phyloP scores from a whole-genome alignment of 768 basidiomycete species.

The Crucibulum laeve region DNA sequence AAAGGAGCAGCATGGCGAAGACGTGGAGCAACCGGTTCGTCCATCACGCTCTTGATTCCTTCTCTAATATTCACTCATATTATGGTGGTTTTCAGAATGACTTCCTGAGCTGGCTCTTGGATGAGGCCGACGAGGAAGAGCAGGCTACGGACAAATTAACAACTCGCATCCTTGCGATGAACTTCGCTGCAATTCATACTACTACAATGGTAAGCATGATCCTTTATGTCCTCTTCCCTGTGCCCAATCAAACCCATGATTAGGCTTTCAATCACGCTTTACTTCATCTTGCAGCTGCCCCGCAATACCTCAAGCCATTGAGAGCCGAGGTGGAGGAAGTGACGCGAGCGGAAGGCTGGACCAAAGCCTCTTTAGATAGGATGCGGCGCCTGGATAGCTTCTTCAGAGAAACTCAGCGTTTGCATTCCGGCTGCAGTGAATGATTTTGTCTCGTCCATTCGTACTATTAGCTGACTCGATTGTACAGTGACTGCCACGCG shows the following conservation, averaged over 20 bases:
- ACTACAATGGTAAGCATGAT: conserved; percentile 28
- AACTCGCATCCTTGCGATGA: conserved; percentile 26
- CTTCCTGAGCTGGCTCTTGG: conserved; percentile 33
- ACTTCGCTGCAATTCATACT: conserved; percentile 33
- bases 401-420: conserved; percentile 30
- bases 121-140: conserved; percentile 19
- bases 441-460: conserved; percentile 18
- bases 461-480: neutral
- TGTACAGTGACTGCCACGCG: neutral
- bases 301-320: conserved; percentile 24
- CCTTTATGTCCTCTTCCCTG: neutral
- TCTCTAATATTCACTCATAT: neutral
- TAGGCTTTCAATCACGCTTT: conserved; percentile 31
- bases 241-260: neutral
- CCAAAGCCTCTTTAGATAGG: conserved; percentile 21
- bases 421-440: conserved; percentile 25
- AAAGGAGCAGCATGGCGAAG: neutral
- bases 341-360: conserved; percentile 25
- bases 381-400: conserved; percentile 38
- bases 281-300: conserved; percentile 24
- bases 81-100: conserved; percentile 25
- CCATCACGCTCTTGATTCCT: neutral
- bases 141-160: conserved; percentile 19
- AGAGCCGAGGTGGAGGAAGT: conserved; percentile 34
- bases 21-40: neutral